Evolutionary conservation across 495 filamentous ascomycete genomes (phyloP), one percentile per base, ranked within the genome.

Genomic region (Terfezia claveryi): DNA sequence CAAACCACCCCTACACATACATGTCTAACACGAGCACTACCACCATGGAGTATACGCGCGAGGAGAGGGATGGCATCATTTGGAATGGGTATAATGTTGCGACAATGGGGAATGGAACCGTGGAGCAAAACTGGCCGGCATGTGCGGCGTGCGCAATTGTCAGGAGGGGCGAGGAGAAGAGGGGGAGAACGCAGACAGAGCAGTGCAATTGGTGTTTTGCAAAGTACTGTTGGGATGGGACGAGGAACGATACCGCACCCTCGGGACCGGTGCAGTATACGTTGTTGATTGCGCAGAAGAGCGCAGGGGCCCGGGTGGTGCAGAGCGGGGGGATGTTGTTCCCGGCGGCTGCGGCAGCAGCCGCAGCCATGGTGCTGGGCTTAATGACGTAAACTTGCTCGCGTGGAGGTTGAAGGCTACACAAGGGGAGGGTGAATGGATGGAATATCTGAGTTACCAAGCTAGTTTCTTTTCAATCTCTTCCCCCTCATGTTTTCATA

Each of bases 141-240:
- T 96, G 89, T 59, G 80, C 93, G 4, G 87, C 81, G 7, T 96
- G 89, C 63, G 89, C 88, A 2, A 78, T 92, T n/a, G 70, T 95
- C n/a, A 75, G 72, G 49, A 72, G 88, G 36, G 82, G 79, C 51
- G 74, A 86, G 55, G 74, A 79, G 54, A 74, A 84, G 46, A 88
- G 80, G 2, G 71, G 71, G 2, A 80, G 77, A 8, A 54, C 65
- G 0, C 38, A 60, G 10, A 73, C 85, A 0, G 70, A 72, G 10
- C 75, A 74, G 12, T 96, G 89, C 66, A 71, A 64, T 32, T 60
- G 72, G 46, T 96, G 89, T 68, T 94, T 95, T 65, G 57, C 71
- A 41, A 63, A 73, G 32, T 94, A 92, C 68, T 95, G 91, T 75
- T 95, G 89, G 87, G 73, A 91, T 62, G 87, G 87, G 6, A 82